phyloP scores from a whole-genome alignment of 176 grass and related monocot species.

The Oryza punctata region DNA sequence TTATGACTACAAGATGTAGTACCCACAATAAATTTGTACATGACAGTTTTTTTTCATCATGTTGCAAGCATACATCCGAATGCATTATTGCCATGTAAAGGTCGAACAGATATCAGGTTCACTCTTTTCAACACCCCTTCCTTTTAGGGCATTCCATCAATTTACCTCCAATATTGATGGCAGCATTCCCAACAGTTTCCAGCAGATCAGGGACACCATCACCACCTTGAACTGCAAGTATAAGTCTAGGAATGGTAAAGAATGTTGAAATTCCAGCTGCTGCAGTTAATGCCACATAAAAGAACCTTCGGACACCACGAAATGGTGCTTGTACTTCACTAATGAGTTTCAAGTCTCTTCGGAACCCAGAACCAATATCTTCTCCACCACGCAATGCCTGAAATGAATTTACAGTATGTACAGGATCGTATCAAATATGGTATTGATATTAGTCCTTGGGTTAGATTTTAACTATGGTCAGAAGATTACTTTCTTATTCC shows the following conservation, averaged over 20 bases:
- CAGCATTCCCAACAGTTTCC: conserved; percentile 80
- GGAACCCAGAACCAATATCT: conserved; percentile 87
- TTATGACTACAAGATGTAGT: neutral
- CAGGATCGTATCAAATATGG: conserved; percentile 14
- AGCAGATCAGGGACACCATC: conserved; percentile 83
- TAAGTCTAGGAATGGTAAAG: conserved; percentile 89
- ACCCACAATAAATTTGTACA: neutral
- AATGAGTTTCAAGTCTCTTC: conserved; percentile 92
- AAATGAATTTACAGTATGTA: conserved; percentile 28
- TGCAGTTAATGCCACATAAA: conserved; percentile 87
- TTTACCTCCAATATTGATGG: conserved; percentile 97
- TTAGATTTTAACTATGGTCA: conserved; percentile 15
- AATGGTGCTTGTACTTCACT: conserved; percentile 99
- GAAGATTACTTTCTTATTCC: conserved; percentile 10
- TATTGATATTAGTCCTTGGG: neutral
- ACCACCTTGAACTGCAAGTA: conserved; percentile 80
- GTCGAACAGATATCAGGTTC: conserved; percentile 12
- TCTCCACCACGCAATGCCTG: conserved; percentile 87
- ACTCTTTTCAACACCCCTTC: conserved; percentile 20
- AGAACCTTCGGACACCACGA: conserved; percentile 92
- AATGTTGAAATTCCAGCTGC: conserved; percentile 91
- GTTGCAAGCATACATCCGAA: neutral
- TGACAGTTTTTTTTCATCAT: neutral
- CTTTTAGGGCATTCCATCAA: conserved; percentile 30
- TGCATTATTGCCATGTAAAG: conserved; percentile 15